Percentiles rank a stretch among this genome's conserved stretches.
Conservation (phyloP, 768 basidiomycete species). For the Chalciporus chontae region DNA sequence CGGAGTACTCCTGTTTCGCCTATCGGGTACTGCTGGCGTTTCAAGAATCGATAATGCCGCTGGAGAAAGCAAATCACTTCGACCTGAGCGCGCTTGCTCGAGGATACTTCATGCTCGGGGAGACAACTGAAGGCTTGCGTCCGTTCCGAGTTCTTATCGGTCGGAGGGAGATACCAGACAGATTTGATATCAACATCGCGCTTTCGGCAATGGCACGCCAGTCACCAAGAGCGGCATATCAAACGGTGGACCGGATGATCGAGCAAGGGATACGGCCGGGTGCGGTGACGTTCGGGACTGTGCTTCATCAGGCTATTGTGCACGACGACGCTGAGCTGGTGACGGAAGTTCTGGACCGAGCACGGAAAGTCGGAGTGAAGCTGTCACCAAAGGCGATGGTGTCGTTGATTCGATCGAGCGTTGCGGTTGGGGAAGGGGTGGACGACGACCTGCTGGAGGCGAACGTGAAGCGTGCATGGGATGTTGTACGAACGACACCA, state of each 20-base stretch:
- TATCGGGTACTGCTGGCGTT: constrained; percentile 45
- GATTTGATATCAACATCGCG: constrained; percentile 62
- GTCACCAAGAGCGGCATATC: constrained; percentile 43
- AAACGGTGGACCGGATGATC: constrained; percentile 50
- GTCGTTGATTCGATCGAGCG: constrained; percentile 42
- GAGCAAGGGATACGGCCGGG: constrained; percentile 47
- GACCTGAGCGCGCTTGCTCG: constrained; percentile 60
- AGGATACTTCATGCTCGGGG: constrained; percentile 55
- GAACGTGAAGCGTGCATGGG: constrained; percentile 41
- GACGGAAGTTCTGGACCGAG: constrained; percentile 37
- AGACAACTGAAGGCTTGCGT: constrained; percentile 43
- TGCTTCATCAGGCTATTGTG: constrained; percentile 54
- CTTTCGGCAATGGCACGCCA: constrained; percentile 51
- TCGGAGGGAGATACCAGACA: constrained; percentile 54
- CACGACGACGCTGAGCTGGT: constrained; percentile 45
- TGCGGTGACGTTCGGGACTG: constrained; percentile 54
- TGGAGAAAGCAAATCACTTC: constrained; percentile 44
- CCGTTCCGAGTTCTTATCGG: constrained; percentile 44
- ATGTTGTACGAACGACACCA: constrained; percentile 38
- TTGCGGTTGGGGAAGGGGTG: constrained; percentile 25
- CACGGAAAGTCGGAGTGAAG: constrained; percentile 34
- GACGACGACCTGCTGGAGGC: constrained; percentile 26
- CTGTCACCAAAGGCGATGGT: constrained; percentile 49
- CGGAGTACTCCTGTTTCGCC: constrained; percentile 36
- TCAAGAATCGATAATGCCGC: constrained; percentile 41